Base-by-base conservation (phyloP, 2,329 filamentous ascomycete species). In the Chalara sp. region DNA sequence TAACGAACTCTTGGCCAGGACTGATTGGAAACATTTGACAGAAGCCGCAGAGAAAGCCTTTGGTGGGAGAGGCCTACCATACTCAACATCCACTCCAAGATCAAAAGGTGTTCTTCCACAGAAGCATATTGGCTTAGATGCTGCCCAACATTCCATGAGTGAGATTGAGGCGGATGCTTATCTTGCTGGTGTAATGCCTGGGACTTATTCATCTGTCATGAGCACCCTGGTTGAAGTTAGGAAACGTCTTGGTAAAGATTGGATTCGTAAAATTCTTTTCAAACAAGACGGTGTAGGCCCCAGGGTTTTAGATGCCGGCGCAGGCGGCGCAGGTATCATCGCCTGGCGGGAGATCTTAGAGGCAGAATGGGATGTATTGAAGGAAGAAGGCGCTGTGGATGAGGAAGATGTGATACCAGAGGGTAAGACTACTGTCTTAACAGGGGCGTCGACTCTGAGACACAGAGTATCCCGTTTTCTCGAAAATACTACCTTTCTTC, bases 401-500 rank as follows among this genome's bases (percentile, higher is more conserved):
- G 57, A 60, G 29, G 73, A 69, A 1, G 64, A 68, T 0, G 65
- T 73, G 2, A 81, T 83, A 1, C 74, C 78, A 2, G 80, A 83
- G 1, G 87, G 89, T 1, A 89, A 86, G 65, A 86, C 87, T 49
- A 91, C 89, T 0, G 90, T 95, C 1, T 71, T 97, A 3, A 82
- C 87, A 2, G 89, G 84, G 0, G 87, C 89, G 0, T 81, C 89
- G 55, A 72, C 81, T 2, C 73, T 99, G 31, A 82, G 90, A 13
- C 76, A 87, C 50, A 85, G 90, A 32, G 76, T 89, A 29, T 89
- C 89, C 57, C 75, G 74, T 13, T 79, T 97, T 56, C 72, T 99
- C 10, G 79, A 95, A 37, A 86, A 96, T 65, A 97, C 93, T 0
- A 95, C 87, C 0, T 96, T 99, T 64, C 76, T 99, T 6, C 91